A percentile compares a stretch with the other conserved stretches of the same genome.
Evolutionary conservation across 768 basidiomycete species (phyloP).

Genomic region (Dioszegia aurantiaca): DNA sequence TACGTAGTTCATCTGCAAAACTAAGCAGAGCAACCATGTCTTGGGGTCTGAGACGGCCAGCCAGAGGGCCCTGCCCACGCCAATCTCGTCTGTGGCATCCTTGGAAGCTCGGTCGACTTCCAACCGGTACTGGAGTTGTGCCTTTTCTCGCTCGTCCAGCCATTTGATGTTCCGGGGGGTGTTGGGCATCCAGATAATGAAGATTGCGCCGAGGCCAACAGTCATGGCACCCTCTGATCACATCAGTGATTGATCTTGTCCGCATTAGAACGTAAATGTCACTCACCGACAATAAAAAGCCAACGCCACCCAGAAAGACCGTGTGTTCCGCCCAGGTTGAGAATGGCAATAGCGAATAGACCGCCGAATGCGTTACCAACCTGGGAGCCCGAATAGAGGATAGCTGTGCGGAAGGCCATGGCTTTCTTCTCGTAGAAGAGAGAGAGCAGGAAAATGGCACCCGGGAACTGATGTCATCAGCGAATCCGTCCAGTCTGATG

Average conservation of each 20-base stretch:
- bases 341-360: conserved; percentile 46
- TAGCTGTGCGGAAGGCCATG: conserved; percentile 39
- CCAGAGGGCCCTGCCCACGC: conserved; percentile 29
- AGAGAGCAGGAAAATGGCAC: conserved; percentile 43
- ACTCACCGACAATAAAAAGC: conserved; percentile 42
- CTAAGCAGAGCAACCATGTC: conserved; percentile 34
- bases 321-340: conserved; percentile 34
- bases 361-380: conserved; percentile 47
- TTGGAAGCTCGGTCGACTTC: conserved; percentile 41
- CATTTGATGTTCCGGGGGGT: conserved; percentile 77
- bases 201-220: conserved; percentile 27
- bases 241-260: background rate
- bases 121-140: conserved; percentile 36
- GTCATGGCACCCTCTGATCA: conserved; percentile 17
- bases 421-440: conserved; percentile 39
- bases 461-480: conserved; percentile 34
- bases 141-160: conserved; percentile 52
- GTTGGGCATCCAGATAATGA: conserved; percentile 59
- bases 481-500: background rate
- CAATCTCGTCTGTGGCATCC: conserved; percentile 36
- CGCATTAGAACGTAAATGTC: background rate
- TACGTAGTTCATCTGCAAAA: conserved; percentile 23
- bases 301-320: conserved; percentile 51
- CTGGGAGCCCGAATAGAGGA: conserved; percentile 41
- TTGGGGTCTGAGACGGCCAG: conserved; percentile 44